These are phyloP conservation scores for Botrytis byssoidea DNA, from an alignment of 2,329 filamentous ascomycete species.

Conservation along the genomic window DNA sequence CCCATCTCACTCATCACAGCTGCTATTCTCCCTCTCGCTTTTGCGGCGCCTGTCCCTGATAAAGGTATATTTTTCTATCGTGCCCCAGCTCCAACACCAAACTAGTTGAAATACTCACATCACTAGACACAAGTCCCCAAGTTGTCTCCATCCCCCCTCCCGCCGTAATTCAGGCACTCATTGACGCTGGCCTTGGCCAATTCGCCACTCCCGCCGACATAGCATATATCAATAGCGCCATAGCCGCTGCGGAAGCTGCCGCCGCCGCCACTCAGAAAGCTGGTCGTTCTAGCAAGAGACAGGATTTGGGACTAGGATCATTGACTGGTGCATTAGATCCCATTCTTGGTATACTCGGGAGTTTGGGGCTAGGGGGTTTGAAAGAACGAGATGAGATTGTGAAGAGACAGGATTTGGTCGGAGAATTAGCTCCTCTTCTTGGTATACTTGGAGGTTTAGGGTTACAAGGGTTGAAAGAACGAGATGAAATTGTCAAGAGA, in stretches of 20 bases:
- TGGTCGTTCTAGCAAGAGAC: background rate
- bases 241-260: background rate
- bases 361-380: background rate
- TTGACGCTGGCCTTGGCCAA: background rate
- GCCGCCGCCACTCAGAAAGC: background rate
- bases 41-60: slow-evolving; percentile 6
- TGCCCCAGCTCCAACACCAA: background rate
- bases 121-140: background rate
- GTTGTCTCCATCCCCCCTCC: background rate
- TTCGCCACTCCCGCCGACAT: background rate
- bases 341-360: background rate
- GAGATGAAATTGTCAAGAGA: background rate
- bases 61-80: background rate
- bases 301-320: background rate
- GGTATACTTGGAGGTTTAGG: background rate
- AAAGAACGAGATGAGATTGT: slow-evolving; percentile 1
- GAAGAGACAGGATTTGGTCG: background rate
- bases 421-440: background rate
- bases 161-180: background rate
- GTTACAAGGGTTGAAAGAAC: background rate
- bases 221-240: background rate
- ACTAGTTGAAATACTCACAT: background rate
- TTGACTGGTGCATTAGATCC: background rate
- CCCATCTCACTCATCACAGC: background rate
- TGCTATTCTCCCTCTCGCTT: background rate